Evolutionary conservation across 2,329 filamentous ascomycete genomes (phyloP).

Genomic region (Pseudopyricularia javanii): DNA sequence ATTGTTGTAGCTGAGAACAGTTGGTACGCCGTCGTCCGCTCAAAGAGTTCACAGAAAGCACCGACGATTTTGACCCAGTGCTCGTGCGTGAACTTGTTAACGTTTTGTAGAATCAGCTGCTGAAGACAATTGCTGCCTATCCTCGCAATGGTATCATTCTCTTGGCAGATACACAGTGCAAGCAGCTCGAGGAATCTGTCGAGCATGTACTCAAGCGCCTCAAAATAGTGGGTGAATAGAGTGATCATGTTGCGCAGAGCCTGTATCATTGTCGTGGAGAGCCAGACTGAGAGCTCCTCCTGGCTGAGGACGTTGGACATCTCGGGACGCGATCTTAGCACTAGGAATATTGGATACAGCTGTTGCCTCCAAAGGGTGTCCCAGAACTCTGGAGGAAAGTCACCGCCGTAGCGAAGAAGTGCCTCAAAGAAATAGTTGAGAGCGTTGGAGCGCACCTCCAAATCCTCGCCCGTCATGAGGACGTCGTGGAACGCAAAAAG

Average conservation of each 20-base stretch:
- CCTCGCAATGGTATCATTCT: slow-evolving; percentile 94
- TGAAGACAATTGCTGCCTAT: slow-evolving; percentile 98
- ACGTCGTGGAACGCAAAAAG: slow-evolving; percentile 98
- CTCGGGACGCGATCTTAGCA: slow-evolving; percentile 88
- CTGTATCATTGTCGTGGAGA: slow-evolving; percentile 99
- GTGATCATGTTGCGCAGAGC: slow-evolving; percentile 97
- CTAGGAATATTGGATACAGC: slow-evolving; percentile 96
- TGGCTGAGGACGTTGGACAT: slow-evolving; percentile 93
- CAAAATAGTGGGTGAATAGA: slow-evolving; percentile 97
- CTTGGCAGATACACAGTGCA: slow-evolving; percentile 93
- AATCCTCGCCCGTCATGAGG: slow-evolving; percentile 95
- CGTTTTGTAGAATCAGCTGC: slow-evolving; percentile 91
- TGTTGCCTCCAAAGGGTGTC: slow-evolving; percentile 96
- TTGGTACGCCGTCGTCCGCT: slow-evolving; percentile 86
- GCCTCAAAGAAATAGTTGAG: slow-evolving; percentile 96
- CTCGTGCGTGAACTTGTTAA: slow-evolving; percentile 72
- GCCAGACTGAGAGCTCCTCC: slow-evolving; percentile 94
- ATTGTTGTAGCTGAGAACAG: slow-evolving; percentile 74
- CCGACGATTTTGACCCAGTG: slow-evolving; percentile 95
- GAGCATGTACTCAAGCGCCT: slow-evolving; percentile 92
- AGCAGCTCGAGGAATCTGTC: slow-evolving; percentile 93
- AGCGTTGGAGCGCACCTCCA: slow-evolving; percentile 84
- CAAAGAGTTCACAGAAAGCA: slow-evolving; percentile 91
- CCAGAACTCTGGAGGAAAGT: slow-evolving; percentile 93
- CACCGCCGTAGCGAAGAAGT: slow-evolving; percentile 76